Percentiles rank a stretch among this genome's conserved stretches.
phyloP scores from a whole-genome alignment of 106 monocot genomes.

The Apostasia ramifera region DNA sequence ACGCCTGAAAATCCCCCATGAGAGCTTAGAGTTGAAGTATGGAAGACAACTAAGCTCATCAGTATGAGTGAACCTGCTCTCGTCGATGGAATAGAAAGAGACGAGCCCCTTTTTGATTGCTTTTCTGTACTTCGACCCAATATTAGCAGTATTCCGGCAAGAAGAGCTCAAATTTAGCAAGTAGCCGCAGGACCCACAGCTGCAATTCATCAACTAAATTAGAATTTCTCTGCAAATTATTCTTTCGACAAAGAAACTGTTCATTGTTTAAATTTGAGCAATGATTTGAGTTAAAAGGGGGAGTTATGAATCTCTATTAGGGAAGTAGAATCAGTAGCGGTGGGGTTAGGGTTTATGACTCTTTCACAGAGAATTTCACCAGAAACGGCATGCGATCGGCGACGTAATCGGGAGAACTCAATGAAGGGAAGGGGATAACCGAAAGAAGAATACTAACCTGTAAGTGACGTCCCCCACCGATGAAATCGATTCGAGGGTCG shows the following conservation, averaged over 20 bases:
- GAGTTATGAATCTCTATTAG: conserved; percentile 3
- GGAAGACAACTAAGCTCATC: conserved; percentile 46
- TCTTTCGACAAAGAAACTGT: neutral
- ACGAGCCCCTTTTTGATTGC: conserved; percentile 49
- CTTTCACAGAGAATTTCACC: neutral
- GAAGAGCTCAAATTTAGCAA: conserved; percentile 52
- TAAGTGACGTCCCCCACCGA: conserved; percentile 42
- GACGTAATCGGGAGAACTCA: neutral
- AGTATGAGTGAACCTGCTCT: conserved; percentile 47
- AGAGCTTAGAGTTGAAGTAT: conserved; percentile 41
- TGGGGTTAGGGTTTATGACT: neutral
- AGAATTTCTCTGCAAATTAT: neutral
- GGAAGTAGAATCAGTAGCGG: neutral
- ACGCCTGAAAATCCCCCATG: conserved; percentile 51
- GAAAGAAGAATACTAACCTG: conserved; percentile 18
- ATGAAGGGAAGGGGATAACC: neutral
- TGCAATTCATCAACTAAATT: conserved; percentile 6
- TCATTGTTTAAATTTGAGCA: neutral
- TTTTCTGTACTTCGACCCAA: conserved; percentile 54
- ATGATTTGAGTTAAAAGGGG: neutral
- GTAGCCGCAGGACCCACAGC: conserved; percentile 64
- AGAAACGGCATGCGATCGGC: too few relatives aligned
- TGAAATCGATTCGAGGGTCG: conserved; percentile 5
- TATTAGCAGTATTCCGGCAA: conserved; percentile 33
- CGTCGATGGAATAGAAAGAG: conserved; percentile 41